Conservation (phyloP, 2,329 filamentous ascomycete species). For the Escovopsis sp. region DNA sequence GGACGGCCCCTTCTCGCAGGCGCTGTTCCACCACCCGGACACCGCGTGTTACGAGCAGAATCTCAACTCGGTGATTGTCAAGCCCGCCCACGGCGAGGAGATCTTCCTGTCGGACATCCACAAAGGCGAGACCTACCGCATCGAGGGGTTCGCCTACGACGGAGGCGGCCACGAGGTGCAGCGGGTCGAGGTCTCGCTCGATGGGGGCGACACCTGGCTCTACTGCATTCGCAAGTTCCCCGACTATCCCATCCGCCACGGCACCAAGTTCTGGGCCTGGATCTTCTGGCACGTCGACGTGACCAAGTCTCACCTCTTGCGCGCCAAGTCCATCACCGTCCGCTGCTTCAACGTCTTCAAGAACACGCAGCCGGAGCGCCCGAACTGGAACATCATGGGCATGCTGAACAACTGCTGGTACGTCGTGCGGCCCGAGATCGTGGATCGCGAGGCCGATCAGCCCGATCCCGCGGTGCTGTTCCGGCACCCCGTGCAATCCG, state of each 20-base stretch:
- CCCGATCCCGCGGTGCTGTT: constrained; percentile 66
- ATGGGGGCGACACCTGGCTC: constrained; percentile 48
- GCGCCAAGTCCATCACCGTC: constrained; percentile 60
- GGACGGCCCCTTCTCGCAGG: constrained; percentile 38
- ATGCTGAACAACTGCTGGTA: constrained; percentile 99
- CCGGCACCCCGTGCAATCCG: constrained; percentile 69
- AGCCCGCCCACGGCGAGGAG: constrained; percentile 63
- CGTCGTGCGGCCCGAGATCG: constrained; percentile 42
- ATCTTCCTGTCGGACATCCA: constrained; percentile 32
- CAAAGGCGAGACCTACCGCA: constrained; percentile 39
- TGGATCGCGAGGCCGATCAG: constrained; percentile 84
- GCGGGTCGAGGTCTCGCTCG: constrained; percentile 67
- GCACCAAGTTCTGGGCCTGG: constrained; percentile 69
- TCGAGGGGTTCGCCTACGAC: constrained; percentile 74
- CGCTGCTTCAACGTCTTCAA: constrained; percentile 83
- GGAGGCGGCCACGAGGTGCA: constrained; percentile 77
- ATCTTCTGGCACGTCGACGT: constrained; percentile 77
- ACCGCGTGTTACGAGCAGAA: constrained; percentile 86
- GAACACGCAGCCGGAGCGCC: constrained; percentile 75
- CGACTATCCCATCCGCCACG: constrained; percentile 59
- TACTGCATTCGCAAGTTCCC: background rate
- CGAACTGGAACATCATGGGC: constrained; percentile 90
- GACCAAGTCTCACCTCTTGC: constrained; percentile 42
- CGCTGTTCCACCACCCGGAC: constrained; percentile 39
- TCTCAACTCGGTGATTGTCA: constrained; percentile 69